Percentiles rank a stretch among this genome's conserved stretches.
These are phyloP conservation scores for Purshia tridentata DNA, from an alignment of 306 rosid species.

Conservation along the genomic window DNA sequence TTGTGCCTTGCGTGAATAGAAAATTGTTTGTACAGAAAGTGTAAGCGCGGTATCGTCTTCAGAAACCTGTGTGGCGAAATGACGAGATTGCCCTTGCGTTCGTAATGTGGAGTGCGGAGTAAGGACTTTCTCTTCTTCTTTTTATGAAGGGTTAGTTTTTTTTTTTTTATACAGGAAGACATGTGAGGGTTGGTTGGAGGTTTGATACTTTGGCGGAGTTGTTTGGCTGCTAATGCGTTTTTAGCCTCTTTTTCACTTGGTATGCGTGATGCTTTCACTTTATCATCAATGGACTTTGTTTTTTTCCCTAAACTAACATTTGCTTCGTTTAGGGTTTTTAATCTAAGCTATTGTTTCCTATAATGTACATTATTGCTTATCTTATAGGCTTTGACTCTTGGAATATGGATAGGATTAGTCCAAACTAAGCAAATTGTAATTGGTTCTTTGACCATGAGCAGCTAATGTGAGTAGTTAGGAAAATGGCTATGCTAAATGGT, in stretches of 20 bases:
- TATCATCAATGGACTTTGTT: not conserved
- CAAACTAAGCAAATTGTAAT: not conserved
- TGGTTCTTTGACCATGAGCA: not conserved
- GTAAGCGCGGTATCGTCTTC: not conserved
- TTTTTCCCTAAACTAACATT: not conserved
- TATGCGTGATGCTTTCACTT: conserved; percentile 15
- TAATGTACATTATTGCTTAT: not conserved
- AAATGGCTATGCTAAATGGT: too few species aligned
- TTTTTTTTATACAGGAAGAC: not conserved
- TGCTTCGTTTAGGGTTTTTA: conserved; percentile 4
- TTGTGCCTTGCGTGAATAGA: not conserved
- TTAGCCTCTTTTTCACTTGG: conserved; percentile 6
- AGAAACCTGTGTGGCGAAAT: not conserved
- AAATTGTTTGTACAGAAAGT: not conserved
- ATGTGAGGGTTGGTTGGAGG: conserved; percentile 25
- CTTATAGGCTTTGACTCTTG: not conserved
- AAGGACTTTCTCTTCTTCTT: not conserved
- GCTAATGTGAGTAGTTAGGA: too few species aligned
- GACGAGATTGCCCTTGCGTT: not conserved
- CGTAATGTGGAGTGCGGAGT: too few species aligned
- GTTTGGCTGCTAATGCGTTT: conserved; percentile 12
- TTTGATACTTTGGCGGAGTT: conserved; percentile 4
- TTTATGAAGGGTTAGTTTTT: not conserved
- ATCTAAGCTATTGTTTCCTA: not conserved
- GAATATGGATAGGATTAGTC: not conserved